Conservation (phyloP, 768 basidiomycete species). For the Serendipita indica region DNA sequence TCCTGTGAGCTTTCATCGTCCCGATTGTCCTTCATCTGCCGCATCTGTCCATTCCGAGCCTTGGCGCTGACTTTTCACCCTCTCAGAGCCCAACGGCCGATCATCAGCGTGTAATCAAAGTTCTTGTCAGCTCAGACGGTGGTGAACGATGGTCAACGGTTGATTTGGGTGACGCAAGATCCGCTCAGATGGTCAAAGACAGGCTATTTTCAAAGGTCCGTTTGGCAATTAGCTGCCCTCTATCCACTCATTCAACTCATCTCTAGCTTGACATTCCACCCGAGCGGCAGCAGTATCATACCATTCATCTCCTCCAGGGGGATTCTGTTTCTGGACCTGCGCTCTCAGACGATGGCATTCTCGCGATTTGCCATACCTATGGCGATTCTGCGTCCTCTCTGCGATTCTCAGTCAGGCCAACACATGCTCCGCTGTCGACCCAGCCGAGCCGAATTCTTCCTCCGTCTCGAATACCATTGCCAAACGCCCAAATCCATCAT, state of each 20-base stretch:
- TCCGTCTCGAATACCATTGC: background rate
- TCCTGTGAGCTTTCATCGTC: background rate
- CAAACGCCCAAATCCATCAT: background rate
- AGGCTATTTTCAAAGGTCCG: slow-evolving; percentile 6
- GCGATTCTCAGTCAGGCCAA: background rate
- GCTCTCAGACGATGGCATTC: slow-evolving; percentile 4
- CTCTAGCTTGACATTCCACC: slow-evolving; percentile 4
- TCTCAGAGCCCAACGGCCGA: slow-evolving; percentile 7
- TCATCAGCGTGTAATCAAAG: slow-evolving; percentile 8
- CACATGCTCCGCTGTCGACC: background rate
- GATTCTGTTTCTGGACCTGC: background rate
- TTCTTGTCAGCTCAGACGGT: slow-evolving; percentile 9
- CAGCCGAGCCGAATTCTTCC: background rate
- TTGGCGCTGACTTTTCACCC: slow-evolving; percentile 1
- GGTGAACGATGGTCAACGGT: slow-evolving; percentile 4
- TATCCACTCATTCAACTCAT: background rate
- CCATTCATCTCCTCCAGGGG: slow-evolving; percentile 6
- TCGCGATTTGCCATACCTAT: background rate
- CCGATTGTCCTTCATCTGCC: background rate
- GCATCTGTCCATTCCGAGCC: background rate
- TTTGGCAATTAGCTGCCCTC: background rate
- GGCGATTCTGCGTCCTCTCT: slow-evolving; percentile 2
- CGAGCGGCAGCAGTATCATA: background rate
- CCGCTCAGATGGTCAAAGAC: slow-evolving; percentile 8
- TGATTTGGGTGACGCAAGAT: slow-evolving; percentile 5